Conservation (phyloP, 768 basidiomycete genomes). For the Lyophyllum atratum region DNA sequence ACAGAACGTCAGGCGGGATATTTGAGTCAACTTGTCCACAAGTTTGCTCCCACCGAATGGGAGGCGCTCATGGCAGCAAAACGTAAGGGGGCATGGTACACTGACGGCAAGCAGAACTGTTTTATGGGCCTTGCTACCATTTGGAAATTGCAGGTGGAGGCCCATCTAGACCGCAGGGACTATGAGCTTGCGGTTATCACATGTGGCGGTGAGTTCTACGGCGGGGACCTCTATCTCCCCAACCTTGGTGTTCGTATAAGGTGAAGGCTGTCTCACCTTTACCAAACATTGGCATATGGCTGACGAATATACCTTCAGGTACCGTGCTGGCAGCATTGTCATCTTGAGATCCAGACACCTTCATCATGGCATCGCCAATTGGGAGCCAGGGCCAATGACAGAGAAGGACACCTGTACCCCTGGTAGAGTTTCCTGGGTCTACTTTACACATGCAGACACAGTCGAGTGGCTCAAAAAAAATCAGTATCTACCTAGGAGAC, state of each 20-base stretch:
- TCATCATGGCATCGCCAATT: not conserved
- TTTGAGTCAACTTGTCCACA: not conserved
- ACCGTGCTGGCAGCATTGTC: not conserved
- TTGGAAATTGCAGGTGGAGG: not conserved
- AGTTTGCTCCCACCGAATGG: not conserved
- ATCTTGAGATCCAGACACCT: not conserved
- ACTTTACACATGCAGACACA: not conserved
- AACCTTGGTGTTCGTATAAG: not conserved
- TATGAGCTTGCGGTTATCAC: not conserved
- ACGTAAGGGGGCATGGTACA: not conserved
- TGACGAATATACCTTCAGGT: not conserved
- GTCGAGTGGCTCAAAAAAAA: not conserved
- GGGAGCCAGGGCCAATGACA: not conserved
- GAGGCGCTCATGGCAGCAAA: not conserved
- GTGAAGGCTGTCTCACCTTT: no score
- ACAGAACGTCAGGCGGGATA: not conserved
- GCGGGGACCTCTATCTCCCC: not conserved
- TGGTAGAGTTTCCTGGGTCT: not conserved
- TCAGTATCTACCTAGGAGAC: not conserved
- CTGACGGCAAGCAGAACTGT: not conserved
- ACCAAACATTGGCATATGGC: not conserved
- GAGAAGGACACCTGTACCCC: not conserved
- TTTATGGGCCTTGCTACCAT: not conserved
- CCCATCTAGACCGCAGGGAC: not conserved
- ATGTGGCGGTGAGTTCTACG: not conserved